Conservation (phyloP, 805 yeast species). For the Saturnispora dispora region DNA sequence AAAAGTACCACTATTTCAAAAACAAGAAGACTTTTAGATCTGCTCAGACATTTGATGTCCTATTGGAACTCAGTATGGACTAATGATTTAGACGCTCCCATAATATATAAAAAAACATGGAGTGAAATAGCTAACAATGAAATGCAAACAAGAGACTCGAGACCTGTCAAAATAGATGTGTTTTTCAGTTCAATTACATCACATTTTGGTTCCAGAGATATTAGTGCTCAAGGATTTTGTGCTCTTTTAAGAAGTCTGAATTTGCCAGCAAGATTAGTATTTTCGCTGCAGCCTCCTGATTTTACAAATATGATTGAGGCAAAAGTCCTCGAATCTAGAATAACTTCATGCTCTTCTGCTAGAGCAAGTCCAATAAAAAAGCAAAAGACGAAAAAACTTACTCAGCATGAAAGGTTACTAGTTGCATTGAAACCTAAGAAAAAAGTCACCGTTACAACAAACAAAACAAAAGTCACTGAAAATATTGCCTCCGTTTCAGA, state of each 20-base stretch:
- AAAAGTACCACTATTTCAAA: slow-evolving; percentile 31
- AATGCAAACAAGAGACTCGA: slow-evolving; percentile 13
- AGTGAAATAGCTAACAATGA: slow-evolving; percentile 27
- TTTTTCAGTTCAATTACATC: slow-evolving; percentile 37
- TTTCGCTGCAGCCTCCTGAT: slow-evolving; percentile 88
- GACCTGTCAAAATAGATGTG: slow-evolving; percentile 28
- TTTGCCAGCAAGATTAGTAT: slow-evolving; percentile 63
- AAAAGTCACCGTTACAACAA: slow-evolving; percentile 13
- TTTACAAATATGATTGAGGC: slow-evolving; percentile 37
- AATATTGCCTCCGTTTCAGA: slow-evolving; percentile 7
- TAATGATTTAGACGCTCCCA: slow-evolving; percentile 36
- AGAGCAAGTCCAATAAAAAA: background rate
- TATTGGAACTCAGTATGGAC: slow-evolving; percentile 39
- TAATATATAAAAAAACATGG: slow-evolving; percentile 40
- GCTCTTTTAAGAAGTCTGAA: slow-evolving; percentile 63
- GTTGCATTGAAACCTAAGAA: slow-evolving; percentile 22
- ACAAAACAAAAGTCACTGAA: background rate
- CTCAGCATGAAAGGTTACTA: slow-evolving; percentile 24
- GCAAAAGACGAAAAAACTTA: background rate
- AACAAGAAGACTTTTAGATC: slow-evolving; percentile 66
- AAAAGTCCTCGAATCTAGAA: slow-evolving; percentile 4
- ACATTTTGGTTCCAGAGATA: slow-evolving; percentile 63
- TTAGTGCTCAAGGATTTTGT: slow-evolving; percentile 83
- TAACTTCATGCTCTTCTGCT: slow-evolving; percentile 7
- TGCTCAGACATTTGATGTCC: slow-evolving; percentile 56